Evolutionary conservation across 2,329 filamentous ascomycete species (phyloP), one percentile per base, ranked within the genome.

Genomic region (Colletotrichum sp.): DNA sequence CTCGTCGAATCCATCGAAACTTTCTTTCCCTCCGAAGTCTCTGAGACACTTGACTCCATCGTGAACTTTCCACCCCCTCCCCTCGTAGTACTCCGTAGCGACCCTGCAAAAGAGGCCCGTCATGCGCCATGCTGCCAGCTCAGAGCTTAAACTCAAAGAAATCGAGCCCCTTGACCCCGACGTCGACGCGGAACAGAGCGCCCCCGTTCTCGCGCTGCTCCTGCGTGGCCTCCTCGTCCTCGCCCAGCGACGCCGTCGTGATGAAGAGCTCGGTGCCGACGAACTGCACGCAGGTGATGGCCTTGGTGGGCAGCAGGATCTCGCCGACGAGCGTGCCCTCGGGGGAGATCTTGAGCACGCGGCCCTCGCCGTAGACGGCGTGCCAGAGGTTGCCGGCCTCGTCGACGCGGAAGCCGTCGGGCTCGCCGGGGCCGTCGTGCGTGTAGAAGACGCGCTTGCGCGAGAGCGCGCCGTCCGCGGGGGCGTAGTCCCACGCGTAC

Each of bases 351-450:
- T 94, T 92, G 78, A 98, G 86, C 28, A 98, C 94, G 76, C 92
- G 91, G 75, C 91, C 88, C 77, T 94, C 94, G 70, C 95, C 95
- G 82, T 95, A 97, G n/a, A 97, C 88, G 9, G 95, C 94, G 76
- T 94, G 93, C 96, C 96, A 98, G 80, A 98, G 89, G 86, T 94
- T 93, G n/a, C 95, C 96, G 70, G 97, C 92, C 58, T 89, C 90
- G 81, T 98, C 96, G 80, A 97, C 91, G 77, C 93, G 93, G 85
- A 96, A 96, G 3, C 96, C 96, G 84, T 98, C 96, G 1, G 95
- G 95, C 77, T 92, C 91, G 64, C 93, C 93, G 30, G 89, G 83
- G 2, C 90, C 90, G 6, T 90, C 88, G 81, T 96, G 92, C 72
- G 89, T 87, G 86, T 96, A 96, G 85, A 96, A 95, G 48, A 93